Evolutionary conservation across 2,329 filamentous ascomycete species (phyloP), one percentile per base, ranked within the genome.

Genomic region (Metarhizium anisopliae): DNA sequence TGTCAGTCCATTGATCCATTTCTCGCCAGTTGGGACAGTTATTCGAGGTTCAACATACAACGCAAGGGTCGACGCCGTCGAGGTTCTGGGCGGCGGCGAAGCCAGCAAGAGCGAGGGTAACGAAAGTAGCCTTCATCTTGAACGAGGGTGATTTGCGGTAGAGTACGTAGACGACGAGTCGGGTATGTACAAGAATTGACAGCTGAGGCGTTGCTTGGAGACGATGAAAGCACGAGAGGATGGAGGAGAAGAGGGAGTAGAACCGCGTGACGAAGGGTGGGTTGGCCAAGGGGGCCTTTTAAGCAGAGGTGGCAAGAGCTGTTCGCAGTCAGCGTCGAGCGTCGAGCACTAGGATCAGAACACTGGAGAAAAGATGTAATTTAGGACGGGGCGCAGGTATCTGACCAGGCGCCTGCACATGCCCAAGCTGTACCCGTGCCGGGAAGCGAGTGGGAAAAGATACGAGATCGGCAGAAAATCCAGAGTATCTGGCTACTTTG

Each of bases 41-140:
- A 4, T 20, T 36, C 6, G 25, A 20, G 14, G 47, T 20, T 25
- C 13, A 8, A 68, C 73, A 59, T 71, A 77, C 74, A 61, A 73
- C 72, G 60, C 74, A 77, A 5, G 61, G 18, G 50, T 73, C 70
- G 55, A 70, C 59, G 42, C 64, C 68, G 30, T 58, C 45, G 52
- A 74, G 64, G 60, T 70, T 60, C 63, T 75, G 72, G 36, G 72
- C 73, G 52, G 68, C 66, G 47, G 66, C 72, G 42, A 74, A 58
- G 64, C 71, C 66, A 51, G 64, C 67, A 43, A 63, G 60, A 56
- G 66, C 68, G 52, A 71, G 58, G 54, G 70, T 53, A 36, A 71
- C 57, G 56, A 70, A 58, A 45, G 67, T 53, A 60, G 65, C 60
- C 73, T 75, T 77, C 74, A 77, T 77, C 20, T 62, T 74, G 67